phyloP scores from a whole-genome alignment of 805 yeast genomes.

The Isabelozyma rhagii region DNA sequence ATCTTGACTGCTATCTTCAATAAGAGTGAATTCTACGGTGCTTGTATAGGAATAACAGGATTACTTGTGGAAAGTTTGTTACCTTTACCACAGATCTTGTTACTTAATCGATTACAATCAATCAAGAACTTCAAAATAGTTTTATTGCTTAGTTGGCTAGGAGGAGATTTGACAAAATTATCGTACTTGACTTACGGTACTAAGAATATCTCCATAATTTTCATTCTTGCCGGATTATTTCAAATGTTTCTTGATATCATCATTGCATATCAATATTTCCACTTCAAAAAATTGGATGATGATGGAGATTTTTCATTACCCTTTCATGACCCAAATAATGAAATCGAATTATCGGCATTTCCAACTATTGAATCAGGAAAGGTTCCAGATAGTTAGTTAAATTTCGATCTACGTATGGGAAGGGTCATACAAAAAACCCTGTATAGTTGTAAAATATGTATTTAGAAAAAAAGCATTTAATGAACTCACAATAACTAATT shows the following conservation, averaged over 20 bases:
- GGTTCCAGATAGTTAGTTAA: too few relatives aligned
- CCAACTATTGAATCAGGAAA: too few relatives aligned
- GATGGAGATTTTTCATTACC: neutral
- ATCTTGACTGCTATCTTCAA: conserved; percentile 40
- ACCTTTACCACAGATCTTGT: conserved; percentile 76
- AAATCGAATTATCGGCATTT: neutral
- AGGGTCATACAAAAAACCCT: too few relatives aligned
- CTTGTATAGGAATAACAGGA: conserved; percentile 57
- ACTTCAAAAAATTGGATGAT: conserved; percentile 42
- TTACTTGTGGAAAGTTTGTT: conserved; percentile 68
- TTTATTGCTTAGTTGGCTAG: conserved; percentile 76
- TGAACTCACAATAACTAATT: neutral
- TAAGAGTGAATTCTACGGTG: conserved; percentile 38
- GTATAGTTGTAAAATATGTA: too few relatives aligned
- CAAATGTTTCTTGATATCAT: conserved; percentile 74
- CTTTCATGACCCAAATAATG: neutral
- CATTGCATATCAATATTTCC: conserved; percentile 69
- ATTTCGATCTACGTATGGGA: too few relatives aligned
- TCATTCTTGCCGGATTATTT: conserved; percentile 68
- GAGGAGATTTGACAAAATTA: conserved; percentile 82
- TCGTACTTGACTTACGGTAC: conserved; percentile 76
- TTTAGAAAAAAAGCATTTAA: too few relatives aligned
- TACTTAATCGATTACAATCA: conserved; percentile 61
- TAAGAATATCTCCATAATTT: conserved; percentile 59
- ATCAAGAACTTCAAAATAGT: conserved; percentile 78